These are phyloP conservation scores for Trichoderma polysporum DNA, from an alignment of 2,329 filamentous ascomycete species.

Conservation along the genomic window DNA sequence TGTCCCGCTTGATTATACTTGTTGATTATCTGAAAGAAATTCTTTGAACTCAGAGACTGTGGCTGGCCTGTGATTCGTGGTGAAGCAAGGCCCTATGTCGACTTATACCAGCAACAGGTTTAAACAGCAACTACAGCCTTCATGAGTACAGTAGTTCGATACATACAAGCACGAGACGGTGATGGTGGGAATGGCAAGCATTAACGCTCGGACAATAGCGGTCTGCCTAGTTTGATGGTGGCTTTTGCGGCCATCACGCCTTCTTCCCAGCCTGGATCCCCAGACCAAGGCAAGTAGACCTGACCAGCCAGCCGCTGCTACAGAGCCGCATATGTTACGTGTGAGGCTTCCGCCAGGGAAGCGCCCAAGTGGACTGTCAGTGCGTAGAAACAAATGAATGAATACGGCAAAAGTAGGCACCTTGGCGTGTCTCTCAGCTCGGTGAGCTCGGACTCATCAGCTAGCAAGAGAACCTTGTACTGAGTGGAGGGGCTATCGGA, in stretches of 20 bases:
- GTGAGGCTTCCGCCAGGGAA: background rate
- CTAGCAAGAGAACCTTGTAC: background rate
- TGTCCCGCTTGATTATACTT: too few relatives aligned
- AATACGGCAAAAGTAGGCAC: background rate
- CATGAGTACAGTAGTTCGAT: background rate
- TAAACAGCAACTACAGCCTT: background rate
- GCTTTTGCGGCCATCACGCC: background rate
- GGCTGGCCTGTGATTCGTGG: background rate
- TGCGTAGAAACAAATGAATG: background rate
- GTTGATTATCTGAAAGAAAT: background rate
- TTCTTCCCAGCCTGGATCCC: background rate
- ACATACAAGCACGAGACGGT: background rate
- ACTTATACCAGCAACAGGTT: background rate
- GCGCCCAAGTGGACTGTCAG: background rate
- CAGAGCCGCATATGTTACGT: background rate
- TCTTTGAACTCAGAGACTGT: background rate
- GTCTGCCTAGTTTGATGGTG: background rate
- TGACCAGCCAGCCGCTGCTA: background rate
- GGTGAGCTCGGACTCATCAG: background rate
- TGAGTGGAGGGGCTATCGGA: background rate
- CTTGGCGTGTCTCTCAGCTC: background rate
- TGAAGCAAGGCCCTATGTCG: background rate
- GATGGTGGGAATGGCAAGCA: background rate
- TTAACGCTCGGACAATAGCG: background rate
- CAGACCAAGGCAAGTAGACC: too few relatives aligned